Percentiles rank a stretch among this genome's conserved stretches.
Conservation (phyloP, 139 green algal genomes). For the Coccomyxa sp. region DNA sequence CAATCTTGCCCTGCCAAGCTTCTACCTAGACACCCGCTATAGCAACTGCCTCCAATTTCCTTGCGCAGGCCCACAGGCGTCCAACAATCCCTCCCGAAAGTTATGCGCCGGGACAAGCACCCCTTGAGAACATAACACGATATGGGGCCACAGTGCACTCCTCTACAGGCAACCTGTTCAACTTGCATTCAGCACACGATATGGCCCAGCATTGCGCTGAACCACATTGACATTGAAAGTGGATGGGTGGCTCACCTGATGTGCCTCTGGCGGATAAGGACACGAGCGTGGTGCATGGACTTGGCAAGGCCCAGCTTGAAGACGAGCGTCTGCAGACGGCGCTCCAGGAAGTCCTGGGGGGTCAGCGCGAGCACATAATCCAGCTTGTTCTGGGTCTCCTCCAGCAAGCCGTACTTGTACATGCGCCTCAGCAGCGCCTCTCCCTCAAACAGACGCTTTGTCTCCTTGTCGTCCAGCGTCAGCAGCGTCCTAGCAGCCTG, state of each 20-base stretch:
- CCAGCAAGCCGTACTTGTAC: slow-evolving; percentile 96
- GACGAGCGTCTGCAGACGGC: slow-evolving; percentile 93
- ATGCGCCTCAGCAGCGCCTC: slow-evolving; percentile 91
- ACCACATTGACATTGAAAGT: no score
- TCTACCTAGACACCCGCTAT: no score
- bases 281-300: slow-evolving; percentile 97
- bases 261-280: slow-evolving; percentile 97
- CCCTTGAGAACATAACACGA: no score
- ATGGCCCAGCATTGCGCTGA: no score
- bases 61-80: no score
- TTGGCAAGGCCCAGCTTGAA: slow-evolving; percentile 99
- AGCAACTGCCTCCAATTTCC: no score
- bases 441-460: slow-evolving; percentile 96
- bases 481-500: slow-evolving; percentile 87
- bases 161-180: no score
- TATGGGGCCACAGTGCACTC: no score
- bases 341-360: slow-evolving; percentile 78
- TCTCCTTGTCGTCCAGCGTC: slow-evolving; percentile 94
- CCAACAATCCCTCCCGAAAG: no score
- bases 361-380: slow-evolving; percentile 98
- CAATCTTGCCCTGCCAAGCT: no score
- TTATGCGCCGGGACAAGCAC: no score
- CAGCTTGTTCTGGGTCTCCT: slow-evolving; percentile 94
- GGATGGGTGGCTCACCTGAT: slow-evolving; percentile 76
- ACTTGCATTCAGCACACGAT: no score